Conservation (phyloP, 108 stramenopile species). For the Craspedostauros australis region DNA sequence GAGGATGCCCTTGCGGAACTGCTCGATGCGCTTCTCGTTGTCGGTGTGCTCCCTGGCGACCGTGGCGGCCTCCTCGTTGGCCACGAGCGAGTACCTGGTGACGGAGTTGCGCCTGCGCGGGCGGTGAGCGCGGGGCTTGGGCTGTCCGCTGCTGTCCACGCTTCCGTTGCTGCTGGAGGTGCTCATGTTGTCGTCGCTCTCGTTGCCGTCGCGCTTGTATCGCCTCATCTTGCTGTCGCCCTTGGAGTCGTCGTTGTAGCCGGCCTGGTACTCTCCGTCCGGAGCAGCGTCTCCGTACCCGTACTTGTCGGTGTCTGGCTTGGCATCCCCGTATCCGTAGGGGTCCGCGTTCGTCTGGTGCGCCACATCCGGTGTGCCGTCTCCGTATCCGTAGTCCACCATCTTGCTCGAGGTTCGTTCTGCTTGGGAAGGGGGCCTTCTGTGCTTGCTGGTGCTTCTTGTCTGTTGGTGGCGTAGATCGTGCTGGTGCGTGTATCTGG, state of each 20-base stretch:
- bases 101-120: constrained; percentile 27
- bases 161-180: no score
- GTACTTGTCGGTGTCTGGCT: constrained; percentile 8
- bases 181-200: no score
- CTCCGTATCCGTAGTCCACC: constrained; percentile 21
- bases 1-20: constrained; percentile 17
- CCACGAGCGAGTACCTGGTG: constrained; percentile 17
- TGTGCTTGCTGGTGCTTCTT: no score
- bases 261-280: constrained; percentile 1
- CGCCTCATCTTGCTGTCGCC: no score
- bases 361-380: constrained; percentile 14
- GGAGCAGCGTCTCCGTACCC: constrained; percentile 14
- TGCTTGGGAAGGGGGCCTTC: no score
- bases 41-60: constrained; percentile 17
- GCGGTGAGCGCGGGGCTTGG: constrained; percentile 18
- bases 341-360: constrained; percentile 3
- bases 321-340: constrained; percentile 9
- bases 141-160: no score
- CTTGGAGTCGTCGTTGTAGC: neutral
- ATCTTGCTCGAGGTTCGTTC: no score
- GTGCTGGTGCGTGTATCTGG: no score
- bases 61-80: constrained; percentile 10
- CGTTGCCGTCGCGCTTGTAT: no score
- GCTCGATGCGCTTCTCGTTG: constrained; percentile 15
- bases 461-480: no score